Percentiles rank a stretch among this genome's conserved stretches.
Evolutionary conservation across 441 rosid species (phyloP).

Genomic region (Capsella rubella): DNA sequence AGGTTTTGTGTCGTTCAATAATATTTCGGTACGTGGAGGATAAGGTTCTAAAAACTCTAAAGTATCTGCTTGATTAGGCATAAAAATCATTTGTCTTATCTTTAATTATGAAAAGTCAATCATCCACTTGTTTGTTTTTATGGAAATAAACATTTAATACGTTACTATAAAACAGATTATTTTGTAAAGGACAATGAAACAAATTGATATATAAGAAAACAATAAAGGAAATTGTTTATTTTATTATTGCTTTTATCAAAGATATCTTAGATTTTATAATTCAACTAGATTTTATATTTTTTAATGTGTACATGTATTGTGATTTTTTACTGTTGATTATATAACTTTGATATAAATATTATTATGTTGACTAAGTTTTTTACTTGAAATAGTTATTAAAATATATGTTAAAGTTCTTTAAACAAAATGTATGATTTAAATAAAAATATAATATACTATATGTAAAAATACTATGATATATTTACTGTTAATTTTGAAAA

Average conservation of each 20-base stretch:
- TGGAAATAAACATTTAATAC: conserved; percentile 6
- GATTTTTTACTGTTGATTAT: neutral
- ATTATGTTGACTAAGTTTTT: neutral
- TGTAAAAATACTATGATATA: no score
- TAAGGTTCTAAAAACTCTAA: conserved; percentile 11
- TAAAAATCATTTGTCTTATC: conserved; percentile 1
- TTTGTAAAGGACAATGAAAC: conserved; percentile 8
- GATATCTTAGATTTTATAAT: neutral
- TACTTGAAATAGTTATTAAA: neutral
- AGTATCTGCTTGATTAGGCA: conserved; percentile 21
- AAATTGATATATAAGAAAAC: neutral
- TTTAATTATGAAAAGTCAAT: conserved; percentile 32
- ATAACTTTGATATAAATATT: no score
- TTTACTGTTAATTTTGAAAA: no score
- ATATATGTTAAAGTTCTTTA: no score
- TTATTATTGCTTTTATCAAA: neutral
- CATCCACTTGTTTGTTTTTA: conserved; percentile 11
- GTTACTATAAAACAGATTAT: neutral
- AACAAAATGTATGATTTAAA: neutral
- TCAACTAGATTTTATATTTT: neutral
- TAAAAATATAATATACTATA: no score
- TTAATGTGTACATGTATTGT: no score
- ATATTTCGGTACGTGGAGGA: conserved; percentile 7
- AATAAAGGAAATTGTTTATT: neutral
- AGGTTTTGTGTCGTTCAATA: neutral